These are phyloP conservation scores for Neoboletus magnificus DNA, from an alignment of 768 basidiomycete genomes.

Conservation along the genomic window DNA sequence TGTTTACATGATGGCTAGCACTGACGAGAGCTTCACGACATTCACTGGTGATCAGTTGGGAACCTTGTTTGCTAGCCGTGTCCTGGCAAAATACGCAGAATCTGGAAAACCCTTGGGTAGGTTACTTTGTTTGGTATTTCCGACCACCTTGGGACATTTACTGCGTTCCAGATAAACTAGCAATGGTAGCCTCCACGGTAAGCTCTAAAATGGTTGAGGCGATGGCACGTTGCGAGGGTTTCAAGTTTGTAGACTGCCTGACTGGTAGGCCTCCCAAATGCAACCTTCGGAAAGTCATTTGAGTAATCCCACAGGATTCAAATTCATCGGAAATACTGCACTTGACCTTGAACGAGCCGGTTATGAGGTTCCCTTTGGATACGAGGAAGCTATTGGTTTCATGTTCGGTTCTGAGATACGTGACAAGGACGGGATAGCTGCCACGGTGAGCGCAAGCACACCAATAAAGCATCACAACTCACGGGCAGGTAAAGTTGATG, in stretches of 20 bases:
- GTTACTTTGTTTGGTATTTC: conserved; percentile 27
- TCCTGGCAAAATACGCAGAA: conserved; percentile 43
- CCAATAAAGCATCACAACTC: background rate
- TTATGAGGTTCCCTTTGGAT: conserved; percentile 75
- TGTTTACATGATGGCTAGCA: conserved; percentile 7
- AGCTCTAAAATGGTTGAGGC: conserved; percentile 86
- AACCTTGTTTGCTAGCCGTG: conserved; percentile 46
- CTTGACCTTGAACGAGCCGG: conserved; percentile 61
- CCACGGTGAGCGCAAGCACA: conserved; percentile 48
- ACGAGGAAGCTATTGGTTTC: conserved; percentile 91
- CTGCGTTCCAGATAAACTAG: conserved; percentile 51
- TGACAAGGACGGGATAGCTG: conserved; percentile 87
- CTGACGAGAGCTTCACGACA: conserved; percentile 54
- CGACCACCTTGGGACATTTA: conserved; percentile 39
- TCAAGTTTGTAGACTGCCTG: conserved; percentile 80
- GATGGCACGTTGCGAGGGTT: conserved; percentile 74
- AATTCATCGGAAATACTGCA: conserved; percentile 85
- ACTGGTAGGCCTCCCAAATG: conserved; percentile 50
- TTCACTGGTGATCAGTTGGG: conserved; percentile 91
- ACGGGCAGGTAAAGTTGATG: conserved; percentile 41
- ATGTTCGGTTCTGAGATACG: conserved; percentile 79
- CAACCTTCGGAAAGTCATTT: background rate
- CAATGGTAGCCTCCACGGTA: conserved; percentile 87
- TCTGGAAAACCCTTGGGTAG: conserved; percentile 45
- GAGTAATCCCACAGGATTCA: conserved; percentile 60